Evolutionary conservation across 2,329 filamentous ascomycete species (phyloP).

Genomic region (Rugonectria rugulosa): DNA sequence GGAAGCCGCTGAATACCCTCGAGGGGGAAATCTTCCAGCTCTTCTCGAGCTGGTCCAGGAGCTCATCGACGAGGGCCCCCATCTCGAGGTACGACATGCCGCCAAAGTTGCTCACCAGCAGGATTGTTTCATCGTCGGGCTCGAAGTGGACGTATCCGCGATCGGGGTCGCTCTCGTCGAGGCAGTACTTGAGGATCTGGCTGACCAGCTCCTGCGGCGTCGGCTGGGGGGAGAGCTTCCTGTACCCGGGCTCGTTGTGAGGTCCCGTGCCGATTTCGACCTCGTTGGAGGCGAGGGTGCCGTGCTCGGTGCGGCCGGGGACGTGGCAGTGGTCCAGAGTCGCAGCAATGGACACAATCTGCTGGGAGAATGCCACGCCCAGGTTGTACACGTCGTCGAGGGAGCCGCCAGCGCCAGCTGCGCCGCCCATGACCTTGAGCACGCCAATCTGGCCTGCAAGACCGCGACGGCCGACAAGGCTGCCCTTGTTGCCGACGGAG

Average conservation of each 20-base stretch:
- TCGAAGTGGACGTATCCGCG: slow-evolving; percentile 58
- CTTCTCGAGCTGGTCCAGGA: slow-evolving; percentile 56
- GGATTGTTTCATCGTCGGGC: slow-evolving; percentile 56
- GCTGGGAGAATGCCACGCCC: slow-evolving; percentile 56
- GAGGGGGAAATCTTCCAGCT: slow-evolving; percentile 59
- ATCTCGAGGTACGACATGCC: slow-evolving; percentile 66
- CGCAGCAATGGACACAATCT: slow-evolving; percentile 64
- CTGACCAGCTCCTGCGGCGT: slow-evolving; percentile 58
- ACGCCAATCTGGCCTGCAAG: slow-evolving; percentile 68
- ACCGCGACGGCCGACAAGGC: slow-evolving; percentile 67
- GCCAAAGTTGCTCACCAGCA: slow-evolving; percentile 67
- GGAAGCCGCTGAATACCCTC: slow-evolving; percentile 67
- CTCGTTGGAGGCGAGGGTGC: slow-evolving; percentile 57
- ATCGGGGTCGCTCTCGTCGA: slow-evolving; percentile 63
- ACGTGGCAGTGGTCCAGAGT: slow-evolving; percentile 69
- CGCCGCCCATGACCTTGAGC: slow-evolving; percentile 64
- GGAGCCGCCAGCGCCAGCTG: slow-evolving; percentile 54
- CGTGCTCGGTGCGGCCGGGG: slow-evolving; percentile 58
- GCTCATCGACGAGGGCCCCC: slow-evolving; percentile 61
- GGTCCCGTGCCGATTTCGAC: slow-evolving; percentile 72
- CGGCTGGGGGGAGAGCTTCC: slow-evolving; percentile 61
- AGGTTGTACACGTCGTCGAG: slow-evolving; percentile 60
- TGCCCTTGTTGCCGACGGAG: slow-evolving; percentile 64
- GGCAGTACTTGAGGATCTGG: slow-evolving; percentile 65
- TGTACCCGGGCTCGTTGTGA: slow-evolving; percentile 71